A percentile compares a stretch with the other conserved stretches of the same genome.
phyloP scores from a whole-genome alignment of 2,329 filamentous ascomycete species.

The Colletotrichum sp. region DNA sequence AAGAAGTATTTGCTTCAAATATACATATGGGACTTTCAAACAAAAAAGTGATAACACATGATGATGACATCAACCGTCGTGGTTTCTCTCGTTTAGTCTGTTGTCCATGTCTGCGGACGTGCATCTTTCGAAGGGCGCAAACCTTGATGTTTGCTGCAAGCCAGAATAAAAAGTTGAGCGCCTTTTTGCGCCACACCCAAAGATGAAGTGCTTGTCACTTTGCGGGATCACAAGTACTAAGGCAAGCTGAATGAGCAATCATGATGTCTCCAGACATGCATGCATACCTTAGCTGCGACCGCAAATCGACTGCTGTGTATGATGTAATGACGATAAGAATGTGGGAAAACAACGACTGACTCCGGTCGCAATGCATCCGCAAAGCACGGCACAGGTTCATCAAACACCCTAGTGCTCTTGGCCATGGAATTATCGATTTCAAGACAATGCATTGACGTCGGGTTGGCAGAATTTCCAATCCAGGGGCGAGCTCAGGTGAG shows the following conservation, averaged over 20 bases:
- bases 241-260: background rate
- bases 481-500: background rate
- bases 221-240: background rate
- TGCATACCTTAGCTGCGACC: background rate
- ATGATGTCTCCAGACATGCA: background rate
- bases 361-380: background rate
- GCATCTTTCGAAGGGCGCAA: background rate
- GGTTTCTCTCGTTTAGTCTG: background rate
- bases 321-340: background rate
- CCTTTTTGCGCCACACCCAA: background rate
- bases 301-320: background rate
- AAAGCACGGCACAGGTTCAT: background rate
- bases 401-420: background rate
- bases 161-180: background rate
- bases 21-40: background rate
- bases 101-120: background rate
- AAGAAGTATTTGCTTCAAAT: background rate
- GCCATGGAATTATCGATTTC: background rate
- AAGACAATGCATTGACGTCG: background rate
- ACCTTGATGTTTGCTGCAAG: background rate
- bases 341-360: background rate
- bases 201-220: background rate
- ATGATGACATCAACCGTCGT: background rate
- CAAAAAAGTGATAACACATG: background rate
- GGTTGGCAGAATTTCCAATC: background rate